phyloP scores from a whole-genome alignment of 805 yeast species.

The Blastobotrys mokoenaii region DNA sequence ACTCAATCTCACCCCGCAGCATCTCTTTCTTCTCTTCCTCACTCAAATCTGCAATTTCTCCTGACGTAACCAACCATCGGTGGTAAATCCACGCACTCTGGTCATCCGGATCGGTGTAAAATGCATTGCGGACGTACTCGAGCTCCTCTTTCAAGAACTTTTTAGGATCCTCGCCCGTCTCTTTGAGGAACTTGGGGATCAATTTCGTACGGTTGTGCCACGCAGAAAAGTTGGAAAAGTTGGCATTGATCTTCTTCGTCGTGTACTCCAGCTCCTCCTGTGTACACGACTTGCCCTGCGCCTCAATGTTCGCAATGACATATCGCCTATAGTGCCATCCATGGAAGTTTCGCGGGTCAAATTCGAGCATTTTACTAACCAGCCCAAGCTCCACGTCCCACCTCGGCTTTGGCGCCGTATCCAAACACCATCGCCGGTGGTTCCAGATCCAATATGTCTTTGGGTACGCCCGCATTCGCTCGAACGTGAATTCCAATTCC shows the following conservation, averaged over 20 bases:
- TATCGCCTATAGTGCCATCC: slow-evolving; percentile 93
- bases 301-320: slow-evolving; percentile 37
- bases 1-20: slow-evolving; percentile 37
- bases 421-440: slow-evolving; percentile 78
- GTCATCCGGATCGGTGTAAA: slow-evolving; percentile 89
- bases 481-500: slow-evolving; percentile 57
- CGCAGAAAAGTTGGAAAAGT: slow-evolving; percentile 90
- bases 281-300: slow-evolving; percentile 27
- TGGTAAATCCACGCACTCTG: slow-evolving; percentile 89
- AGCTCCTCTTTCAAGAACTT: slow-evolving; percentile 43
- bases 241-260: slow-evolving; percentile 63
- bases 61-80: slow-evolving; percentile 55
- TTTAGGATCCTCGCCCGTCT: not conserved
- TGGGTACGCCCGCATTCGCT: slow-evolving; percentile 56
- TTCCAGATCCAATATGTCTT: slow-evolving; percentile 97
- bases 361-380: slow-evolving; percentile 55
- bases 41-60: slow-evolving; percentile 24
- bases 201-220: slow-evolving; percentile 85
- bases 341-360: slow-evolving; percentile 82
- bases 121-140: slow-evolving; percentile 65
- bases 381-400: slow-evolving; percentile 68
- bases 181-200: slow-evolving; percentile 33
- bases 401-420: slow-evolving; percentile 41
- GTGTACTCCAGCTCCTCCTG: slow-evolving; percentile 65
- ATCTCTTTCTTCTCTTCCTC: slow-evolving; percentile 26